Conservation (phyloP, 331 rosid genomes). For the Rhamnella rubrinervis region DNA sequence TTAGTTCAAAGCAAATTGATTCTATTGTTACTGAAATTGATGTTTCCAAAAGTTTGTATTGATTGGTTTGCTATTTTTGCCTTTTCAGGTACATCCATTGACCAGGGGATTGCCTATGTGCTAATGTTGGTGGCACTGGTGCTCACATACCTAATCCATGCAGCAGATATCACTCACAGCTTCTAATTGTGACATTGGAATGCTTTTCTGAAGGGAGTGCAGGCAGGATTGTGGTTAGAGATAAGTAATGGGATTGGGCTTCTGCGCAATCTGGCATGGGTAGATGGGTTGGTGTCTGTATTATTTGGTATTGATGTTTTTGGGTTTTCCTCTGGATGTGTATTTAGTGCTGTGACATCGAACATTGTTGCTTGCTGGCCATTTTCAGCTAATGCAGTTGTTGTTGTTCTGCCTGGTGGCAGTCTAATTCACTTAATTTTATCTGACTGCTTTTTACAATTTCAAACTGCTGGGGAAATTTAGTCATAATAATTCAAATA, state of each 20-base stretch:
- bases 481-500: too few species aligned
- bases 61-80: background rate
- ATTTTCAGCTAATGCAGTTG: background rate
- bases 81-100: constrained; percentile 53
- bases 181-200: constrained; percentile 19
- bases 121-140: constrained; percentile 61
- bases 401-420: background rate
- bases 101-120: constrained; percentile 66
- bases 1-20: too few species aligned
- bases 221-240: background rate
- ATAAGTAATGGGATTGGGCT: background rate
- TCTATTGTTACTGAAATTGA: background rate
- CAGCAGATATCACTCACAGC: constrained; percentile 41
- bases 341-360: constrained; percentile 3
- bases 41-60: background rate
- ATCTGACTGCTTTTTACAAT: too few species aligned
- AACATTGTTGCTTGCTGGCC: background rate
- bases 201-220: background rate
- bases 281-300: background rate
- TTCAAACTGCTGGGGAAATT: background rate
- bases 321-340: background rate
- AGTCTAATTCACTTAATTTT: background rate
- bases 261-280: background rate
- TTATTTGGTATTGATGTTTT: background rate
- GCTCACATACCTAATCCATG: constrained; percentile 65